A percentile compares a stretch with the other conserved stretches of the same genome.
Conservation (phyloP, 176 grass and related monocot genomes). For the Saccharum officinarum region DNA sequence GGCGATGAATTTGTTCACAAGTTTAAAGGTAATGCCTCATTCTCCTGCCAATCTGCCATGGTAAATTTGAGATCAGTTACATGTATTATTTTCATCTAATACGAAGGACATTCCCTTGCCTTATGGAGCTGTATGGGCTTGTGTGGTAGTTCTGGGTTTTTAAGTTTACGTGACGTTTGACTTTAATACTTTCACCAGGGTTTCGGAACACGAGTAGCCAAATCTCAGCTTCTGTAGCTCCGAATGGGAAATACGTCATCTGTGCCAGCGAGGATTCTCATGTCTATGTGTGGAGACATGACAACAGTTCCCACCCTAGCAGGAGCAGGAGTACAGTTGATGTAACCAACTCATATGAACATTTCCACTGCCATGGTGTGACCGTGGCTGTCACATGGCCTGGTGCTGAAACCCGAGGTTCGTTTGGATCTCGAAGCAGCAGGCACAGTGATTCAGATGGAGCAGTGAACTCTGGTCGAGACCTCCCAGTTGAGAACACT, state of each 20-base stretch:
- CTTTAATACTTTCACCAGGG: slow-evolving; percentile 50
- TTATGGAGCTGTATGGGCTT: background rate
- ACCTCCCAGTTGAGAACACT: slow-evolving; percentile 24
- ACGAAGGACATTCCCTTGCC: background rate
- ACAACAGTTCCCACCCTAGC: slow-evolving; percentile 71
- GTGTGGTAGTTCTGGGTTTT: background rate
- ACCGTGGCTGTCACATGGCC: slow-evolving; percentile 91
- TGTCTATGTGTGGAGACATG: slow-evolving; percentile 94
- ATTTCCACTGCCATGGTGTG: slow-evolving; percentile 84
- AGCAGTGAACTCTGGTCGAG: slow-evolving; percentile 32
- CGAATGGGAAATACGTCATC: slow-evolving; percentile 92
- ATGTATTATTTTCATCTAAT: background rate
- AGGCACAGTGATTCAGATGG: slow-evolving; percentile 52
- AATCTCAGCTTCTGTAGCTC: slow-evolving; percentile 83
- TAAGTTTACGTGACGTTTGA: slow-evolving; percentile 5
- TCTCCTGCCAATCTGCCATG: background rate
- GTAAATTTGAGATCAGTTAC: background rate
- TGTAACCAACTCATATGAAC: slow-evolving; percentile 87
- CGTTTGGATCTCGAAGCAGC: slow-evolving; percentile 38
- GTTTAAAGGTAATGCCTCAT: slow-evolving; percentile 76
- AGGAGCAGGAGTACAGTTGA: slow-evolving; percentile 72
- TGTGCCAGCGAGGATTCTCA: slow-evolving; percentile 95
- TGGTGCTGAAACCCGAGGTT: slow-evolving; percentile 37
- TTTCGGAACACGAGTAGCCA: slow-evolving; percentile 97
- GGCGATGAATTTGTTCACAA: slow-evolving; percentile 90